Percentiles rank a stretch among this genome's conserved stretches.
Evolutionary conservation across 2,329 filamentous ascomycete genomes (phyloP).

Genomic region (Pestalotiopsis sp.): DNA sequence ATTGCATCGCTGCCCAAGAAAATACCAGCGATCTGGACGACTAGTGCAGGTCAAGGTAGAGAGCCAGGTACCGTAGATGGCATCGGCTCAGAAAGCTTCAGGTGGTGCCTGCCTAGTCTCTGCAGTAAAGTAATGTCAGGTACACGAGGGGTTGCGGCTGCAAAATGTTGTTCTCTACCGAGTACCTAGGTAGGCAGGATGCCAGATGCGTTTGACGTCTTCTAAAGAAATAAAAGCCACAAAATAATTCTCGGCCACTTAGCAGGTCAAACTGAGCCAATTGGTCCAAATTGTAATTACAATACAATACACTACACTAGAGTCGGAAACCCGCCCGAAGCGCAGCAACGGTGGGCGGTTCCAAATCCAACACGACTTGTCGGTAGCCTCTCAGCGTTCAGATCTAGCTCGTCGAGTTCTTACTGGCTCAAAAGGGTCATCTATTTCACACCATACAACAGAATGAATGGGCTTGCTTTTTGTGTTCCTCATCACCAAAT

Average conservation of each 20-base stretch:
- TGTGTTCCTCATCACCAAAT: neutral
- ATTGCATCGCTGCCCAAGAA: neutral
- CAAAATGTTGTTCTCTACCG: too few relatives aligned
- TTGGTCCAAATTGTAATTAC: neutral
- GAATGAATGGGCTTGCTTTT: neutral
- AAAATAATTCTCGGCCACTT: neutral
- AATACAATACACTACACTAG: neutral
- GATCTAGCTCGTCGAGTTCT: neutral
- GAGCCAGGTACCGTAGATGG: neutral
- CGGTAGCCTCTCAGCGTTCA: slow-evolving; percentile 10
- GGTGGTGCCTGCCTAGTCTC: neutral
- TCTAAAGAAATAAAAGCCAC: neutral
- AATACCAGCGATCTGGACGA: neutral
- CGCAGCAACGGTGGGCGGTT: neutral
- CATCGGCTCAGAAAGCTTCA: neutral
- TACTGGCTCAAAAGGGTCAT: neutral
- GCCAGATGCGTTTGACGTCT: too few relatives aligned
- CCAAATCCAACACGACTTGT: neutral
- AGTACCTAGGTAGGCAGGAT: too few relatives aligned
- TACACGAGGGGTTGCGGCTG: too few relatives aligned
- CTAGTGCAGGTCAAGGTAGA: neutral
- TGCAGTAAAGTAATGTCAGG: too few relatives aligned
- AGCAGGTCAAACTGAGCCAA: neutral
- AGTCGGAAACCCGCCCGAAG: neutral
- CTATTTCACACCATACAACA: slow-evolving; percentile 6